Evolutionary conservation across 1,284 basidiomycete genomes (phyloP), one percentile per base, ranked within the genome.

Genomic region (Heterobasidion parviporum): DNA sequence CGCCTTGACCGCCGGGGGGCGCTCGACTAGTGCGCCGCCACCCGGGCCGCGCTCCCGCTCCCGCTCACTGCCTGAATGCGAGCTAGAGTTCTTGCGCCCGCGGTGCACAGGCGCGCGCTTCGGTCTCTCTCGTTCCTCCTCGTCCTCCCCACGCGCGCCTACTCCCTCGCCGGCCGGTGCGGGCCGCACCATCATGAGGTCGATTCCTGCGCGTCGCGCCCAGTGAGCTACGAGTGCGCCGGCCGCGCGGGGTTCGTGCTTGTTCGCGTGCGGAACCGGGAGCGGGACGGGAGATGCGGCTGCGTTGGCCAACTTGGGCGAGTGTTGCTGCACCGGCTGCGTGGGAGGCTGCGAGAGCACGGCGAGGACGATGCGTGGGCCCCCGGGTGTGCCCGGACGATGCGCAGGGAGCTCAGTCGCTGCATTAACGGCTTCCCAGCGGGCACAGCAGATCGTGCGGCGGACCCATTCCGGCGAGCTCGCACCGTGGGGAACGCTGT

Each of bases 381-480:
- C 47, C 4, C 57, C 14, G 26, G 26, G 26, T 26, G 26, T 26
- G 26, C 3, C 1, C 26, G 26, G 5, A 26, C 26, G 26, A 26
- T 26, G 3, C 26, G 26, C 26, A 26, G 26, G 26, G 54, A 57
- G 56, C n/a, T 62, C 57, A 36, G 58, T 50, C 36, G 62, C 54
- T 53, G 64, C 57, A 57, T 72, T 73, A 36, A 83, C 75, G 49
- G 77, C 67, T 65, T 89, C 87, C 84, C 84, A 91, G 34, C 78
- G 79, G 2, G 85, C 86, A 64, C 88, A 90, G 64, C 85, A 91
- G 59, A 91, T 83, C 26, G 85, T 88, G 56, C 87, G 78, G 60
- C 89, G 82, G 45, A 91, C 78, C 88, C 88, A 91, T 65, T 91
- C 88, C 8, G 89, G 89, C 10, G 85, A 82, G 0, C 55, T 51